These are phyloP conservation scores for Coprinellus micaceus DNA, from an alignment of 768 basidiomycete species.

Conservation along the genomic window DNA sequence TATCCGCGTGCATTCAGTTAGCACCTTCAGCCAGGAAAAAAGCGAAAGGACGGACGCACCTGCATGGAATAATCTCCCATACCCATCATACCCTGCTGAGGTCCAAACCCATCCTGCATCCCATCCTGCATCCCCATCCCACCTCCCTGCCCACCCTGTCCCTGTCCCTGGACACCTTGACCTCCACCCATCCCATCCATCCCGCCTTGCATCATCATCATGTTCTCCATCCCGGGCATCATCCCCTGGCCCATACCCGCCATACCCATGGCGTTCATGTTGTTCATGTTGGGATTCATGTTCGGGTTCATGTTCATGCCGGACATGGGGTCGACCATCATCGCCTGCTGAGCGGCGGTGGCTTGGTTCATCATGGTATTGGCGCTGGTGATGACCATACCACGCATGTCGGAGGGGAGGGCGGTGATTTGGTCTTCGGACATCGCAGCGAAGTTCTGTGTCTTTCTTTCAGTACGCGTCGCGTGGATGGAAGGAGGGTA, in stretches of 20 bases:
- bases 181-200: no score
- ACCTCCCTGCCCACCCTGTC: conserved; percentile 39
- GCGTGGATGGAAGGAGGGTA: not conserved
- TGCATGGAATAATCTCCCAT: conserved; percentile 76
- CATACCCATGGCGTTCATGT: conserved; percentile 67
- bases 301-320: conserved; percentile 60
- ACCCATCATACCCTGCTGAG: conserved; percentile 58
- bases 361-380: conserved; percentile 72
- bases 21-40: conserved; percentile 8
- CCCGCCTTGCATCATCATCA: conserved; percentile 27
- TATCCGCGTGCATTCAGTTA: conserved; percentile 22
- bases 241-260: conserved; percentile 24
- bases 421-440: conserved; percentile 75
- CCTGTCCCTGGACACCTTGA: conserved; percentile 49
- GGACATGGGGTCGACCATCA: conserved; percentile 57
- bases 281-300: no score
- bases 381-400: conserved; percentile 84
- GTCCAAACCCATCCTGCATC: conserved; percentile 39
- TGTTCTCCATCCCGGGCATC: conserved; percentile 42
- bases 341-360: conserved; percentile 41
- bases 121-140: conserved; percentile 48
- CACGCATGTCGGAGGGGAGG: conserved; percentile 76
- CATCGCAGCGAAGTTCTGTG: conserved; percentile 77
- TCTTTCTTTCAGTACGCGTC: not conserved
- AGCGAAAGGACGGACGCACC: conserved; percentile 43